Percentiles rank a stretch among this genome's conserved stretches.
Conservation (phyloP, 2,329 filamentous ascomycete genomes). For the Penicillium sp. region DNA sequence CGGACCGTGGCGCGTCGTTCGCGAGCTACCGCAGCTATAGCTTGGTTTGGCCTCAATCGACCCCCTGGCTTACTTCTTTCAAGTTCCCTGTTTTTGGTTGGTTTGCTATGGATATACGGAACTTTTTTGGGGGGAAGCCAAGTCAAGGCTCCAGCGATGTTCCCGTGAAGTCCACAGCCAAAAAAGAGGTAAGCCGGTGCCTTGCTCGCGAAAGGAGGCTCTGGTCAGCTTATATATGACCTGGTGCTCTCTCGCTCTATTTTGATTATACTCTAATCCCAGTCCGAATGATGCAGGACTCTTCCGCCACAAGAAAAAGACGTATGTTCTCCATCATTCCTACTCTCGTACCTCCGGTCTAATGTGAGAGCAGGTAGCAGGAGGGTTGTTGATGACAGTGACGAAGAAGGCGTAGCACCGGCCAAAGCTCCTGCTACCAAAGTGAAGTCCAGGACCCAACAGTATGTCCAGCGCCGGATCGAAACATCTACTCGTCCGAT, state of each 20-base stretch:
- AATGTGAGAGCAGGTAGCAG: conserved; percentile 46
- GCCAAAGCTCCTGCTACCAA: conserved; percentile 43
- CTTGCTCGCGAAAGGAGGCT: conserved; percentile 1
- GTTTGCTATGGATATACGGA: conserved; percentile 78
- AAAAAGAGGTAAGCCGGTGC: conserved; percentile 43
- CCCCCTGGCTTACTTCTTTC: background rate
- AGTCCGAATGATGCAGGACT: conserved; percentile 21
- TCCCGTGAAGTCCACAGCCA: conserved; percentile 33
- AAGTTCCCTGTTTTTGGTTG: background rate
- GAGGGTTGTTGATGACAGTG: conserved; percentile 77
- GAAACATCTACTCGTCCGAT: background rate
- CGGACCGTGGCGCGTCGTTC: conserved; percentile 16
- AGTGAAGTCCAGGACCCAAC: conserved; percentile 39
- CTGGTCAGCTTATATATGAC: background rate
- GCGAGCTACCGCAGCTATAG: conserved; percentile 1
- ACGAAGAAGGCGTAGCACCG: conserved; percentile 59
- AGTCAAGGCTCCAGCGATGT: conserved; percentile 55
- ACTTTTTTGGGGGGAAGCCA: conserved; percentile 80
- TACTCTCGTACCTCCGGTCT: conserved; percentile 2
- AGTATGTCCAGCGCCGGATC: conserved; percentile 43
- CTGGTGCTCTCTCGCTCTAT: background rate
- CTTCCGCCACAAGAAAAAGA: conserved; percentile 33
- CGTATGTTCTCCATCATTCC: conserved; percentile 28
- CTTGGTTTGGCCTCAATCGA: background rate
- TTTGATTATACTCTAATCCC: conserved; percentile 9